Conservation (phyloP, 176 grass and related monocot genomes). For the Typha latifolia region DNA sequence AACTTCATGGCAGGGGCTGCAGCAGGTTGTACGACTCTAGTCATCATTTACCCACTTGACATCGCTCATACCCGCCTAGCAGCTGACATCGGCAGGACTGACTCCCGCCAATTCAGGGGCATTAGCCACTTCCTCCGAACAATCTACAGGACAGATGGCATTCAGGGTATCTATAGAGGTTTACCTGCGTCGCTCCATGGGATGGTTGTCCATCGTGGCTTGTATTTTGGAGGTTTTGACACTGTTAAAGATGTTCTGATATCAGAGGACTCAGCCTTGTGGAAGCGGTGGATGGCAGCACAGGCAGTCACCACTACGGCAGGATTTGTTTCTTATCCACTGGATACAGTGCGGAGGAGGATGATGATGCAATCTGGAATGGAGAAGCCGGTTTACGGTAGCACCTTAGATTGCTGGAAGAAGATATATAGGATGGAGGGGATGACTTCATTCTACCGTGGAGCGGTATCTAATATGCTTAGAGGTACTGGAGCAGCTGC, state of each 20-base stretch:
- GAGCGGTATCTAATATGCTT: conserved; percentile 80
- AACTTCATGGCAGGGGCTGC: conserved; percentile 84
- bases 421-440: conserved; percentile 79
- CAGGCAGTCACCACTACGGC: conserved; percentile 75
- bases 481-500: conserved; percentile 87
- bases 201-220: conserved; percentile 80
- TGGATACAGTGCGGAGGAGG: conserved; percentile 77
- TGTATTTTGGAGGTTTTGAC: conserved; percentile 97
- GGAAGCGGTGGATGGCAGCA: conserved; percentile 71
- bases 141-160: conserved; percentile 68
- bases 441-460: conserved; percentile 63
- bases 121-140: conserved; percentile 86
- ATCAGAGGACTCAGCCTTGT: conserved; percentile 50
- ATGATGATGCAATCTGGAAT: conserved; percentile 99
- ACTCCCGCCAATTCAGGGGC: conserved; percentile 81
- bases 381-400: conserved; percentile 55
- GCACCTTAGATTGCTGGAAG: conserved; percentile 80
- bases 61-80: conserved; percentile 92
- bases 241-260: conserved; percentile 77
- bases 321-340: conserved; percentile 63
- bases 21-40: conserved; percentile 86
- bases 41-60: conserved; percentile 91
- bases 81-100: conserved; percentile 62
- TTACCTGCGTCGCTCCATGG: conserved; percentile 68
- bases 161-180: conserved; percentile 72